Evolutionary conservation across 2,329 filamentous ascomycete species (phyloP), one percentile per base, ranked within the genome.

Genomic region (Intubia oerlemansii): DNA sequence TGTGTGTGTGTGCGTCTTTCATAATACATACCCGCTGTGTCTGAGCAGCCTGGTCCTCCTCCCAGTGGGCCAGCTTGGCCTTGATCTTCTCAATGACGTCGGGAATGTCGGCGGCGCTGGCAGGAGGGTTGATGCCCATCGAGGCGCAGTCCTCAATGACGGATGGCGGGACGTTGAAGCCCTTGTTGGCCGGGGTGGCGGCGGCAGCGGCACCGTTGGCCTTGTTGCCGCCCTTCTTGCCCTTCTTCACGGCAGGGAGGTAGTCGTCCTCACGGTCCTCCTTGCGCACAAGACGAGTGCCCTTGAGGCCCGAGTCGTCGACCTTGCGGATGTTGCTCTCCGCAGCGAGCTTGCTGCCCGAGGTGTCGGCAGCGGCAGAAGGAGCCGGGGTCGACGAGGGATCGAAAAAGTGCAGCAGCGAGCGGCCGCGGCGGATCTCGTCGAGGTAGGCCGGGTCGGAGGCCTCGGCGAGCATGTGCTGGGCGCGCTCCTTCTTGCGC

Each of bases 31-130:
- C 88, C 57, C 80, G 76, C 49, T 88, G 68, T 13, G 88, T 98
- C 63, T 93, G 81, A 38, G 67, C 62, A 33, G 75, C 68, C 59
- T 95, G 88, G 54, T 92, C 78, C 29, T 66, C 59, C 63, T 91
- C 92, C 82, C 85, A 98, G 52, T 76, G 63, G 17, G 71, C 71
- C 29, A 95, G 63, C 67, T 95, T 95, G 46, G 70, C 78, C 55
- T 85, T 82, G 43, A 95, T 67, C 61, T 92, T 85, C 59, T 93
- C 82, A 26, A 80, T 57, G 10, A 77, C 68, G 34, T 59, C 59
- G 16, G 84, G 71, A 10, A 95, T 72, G 43, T 92, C 85, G 31
- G 71, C 63, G 44, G 81, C 69, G 52, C 70, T 78, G 64, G 85
- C 81, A 18, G 88, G 88, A 29, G 85, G 78, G 34, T 92, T 75